These are phyloP conservation scores for Mycena rebaudengoi DNA, from an alignment of 768 basidiomycete genomes.

Conservation along the genomic window DNA sequence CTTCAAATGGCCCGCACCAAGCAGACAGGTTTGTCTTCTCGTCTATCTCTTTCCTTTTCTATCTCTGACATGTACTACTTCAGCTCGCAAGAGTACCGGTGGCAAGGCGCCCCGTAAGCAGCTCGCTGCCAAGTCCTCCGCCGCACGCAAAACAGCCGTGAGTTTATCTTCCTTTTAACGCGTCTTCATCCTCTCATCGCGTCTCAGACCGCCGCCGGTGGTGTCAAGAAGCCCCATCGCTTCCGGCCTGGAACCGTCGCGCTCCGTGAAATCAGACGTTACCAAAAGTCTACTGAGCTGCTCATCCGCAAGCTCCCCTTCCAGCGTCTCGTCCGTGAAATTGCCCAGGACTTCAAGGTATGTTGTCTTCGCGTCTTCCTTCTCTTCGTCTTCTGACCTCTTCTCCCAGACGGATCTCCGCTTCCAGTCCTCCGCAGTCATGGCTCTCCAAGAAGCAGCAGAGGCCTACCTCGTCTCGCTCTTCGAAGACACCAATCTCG, in stretches of 20 bases:
- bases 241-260: slow-evolving; percentile 92
- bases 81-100: slow-evolving; percentile 32
- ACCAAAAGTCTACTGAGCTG: slow-evolving; percentile 93
- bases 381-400: slow-evolving; percentile 29
- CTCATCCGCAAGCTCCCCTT: slow-evolving; percentile 93
- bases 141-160: slow-evolving; percentile 56
- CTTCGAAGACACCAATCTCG: slow-evolving; percentile 85
- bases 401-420: slow-evolving; percentile 77
- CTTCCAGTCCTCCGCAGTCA: slow-evolving; percentile 94
- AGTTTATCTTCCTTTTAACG: slow-evolving; percentile 37
- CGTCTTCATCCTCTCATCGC: slow-evolving; percentile 40
- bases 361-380: neutral
- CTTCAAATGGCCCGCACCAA: slow-evolving; percentile 78
- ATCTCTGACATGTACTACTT: neutral
- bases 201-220: slow-evolving; percentile 78
- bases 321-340: slow-evolving; percentile 95
- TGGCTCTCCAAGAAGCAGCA: slow-evolving; percentile 91
- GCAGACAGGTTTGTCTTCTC: slow-evolving; percentile 80
- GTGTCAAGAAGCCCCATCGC: slow-evolving; percentile 96
- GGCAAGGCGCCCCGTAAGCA: slow-evolving; percentile 87
- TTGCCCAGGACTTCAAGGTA: slow-evolving; percentile 94
- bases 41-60: neutral
- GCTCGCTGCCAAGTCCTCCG: slow-evolving; percentile 73
- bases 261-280: slow-evolving; percentile 91
- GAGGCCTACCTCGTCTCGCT: slow-evolving; percentile 86